Evolutionary conservation across 441 rosid species (phyloP), one percentile per base, ranked within the genome.

Genomic region (Populus hybrid): DNA sequence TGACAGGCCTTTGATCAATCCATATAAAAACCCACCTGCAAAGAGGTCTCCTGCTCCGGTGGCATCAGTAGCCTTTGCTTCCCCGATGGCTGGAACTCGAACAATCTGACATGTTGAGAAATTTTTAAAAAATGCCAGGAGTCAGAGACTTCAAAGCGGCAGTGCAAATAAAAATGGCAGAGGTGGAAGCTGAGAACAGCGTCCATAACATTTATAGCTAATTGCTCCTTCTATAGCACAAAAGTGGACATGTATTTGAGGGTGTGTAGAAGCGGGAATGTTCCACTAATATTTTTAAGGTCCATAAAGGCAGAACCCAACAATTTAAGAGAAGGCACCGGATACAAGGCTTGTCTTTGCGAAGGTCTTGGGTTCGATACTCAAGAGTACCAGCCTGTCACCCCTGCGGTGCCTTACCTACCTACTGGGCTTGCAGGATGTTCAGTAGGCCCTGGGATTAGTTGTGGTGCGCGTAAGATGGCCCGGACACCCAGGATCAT

Each of bases 41-140:
- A 95, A 92, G 67, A 95, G 87, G 86, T 93, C 99, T 46, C 98
- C 97, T 0, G 98, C 98, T 83, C 99, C 99, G 0, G 99, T 93
- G 67, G 99, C 97, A 85, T 95, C 99, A 32, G 81, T 82, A 20
- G 92, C 97, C 46, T 82, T 84, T 40, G 89, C 74, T 85, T 86
- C 94, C 67, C 92, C 93, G 73, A 89, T 88, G 66, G 99, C 98
- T 10, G 90, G 82, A 78, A 92, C 87, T 74, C 89, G 89, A 65
- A 90, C 97, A 34, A 84, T 82, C 99, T 95, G 94, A 72, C 77
- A 78, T 57, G 70, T 66, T 18, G 70, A n/a, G 26, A 75, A 71
- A 53, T 42, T 67, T 81, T 16, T 65, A 30, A 1, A 23, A 9
- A 64, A 28, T 59, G 70, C 59, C 70, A 21, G 21, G 8, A 26